phyloP scores from a whole-genome alignment of 2,329 filamentous ascomycete species.

The Paraconiothyrium sp. region DNA sequence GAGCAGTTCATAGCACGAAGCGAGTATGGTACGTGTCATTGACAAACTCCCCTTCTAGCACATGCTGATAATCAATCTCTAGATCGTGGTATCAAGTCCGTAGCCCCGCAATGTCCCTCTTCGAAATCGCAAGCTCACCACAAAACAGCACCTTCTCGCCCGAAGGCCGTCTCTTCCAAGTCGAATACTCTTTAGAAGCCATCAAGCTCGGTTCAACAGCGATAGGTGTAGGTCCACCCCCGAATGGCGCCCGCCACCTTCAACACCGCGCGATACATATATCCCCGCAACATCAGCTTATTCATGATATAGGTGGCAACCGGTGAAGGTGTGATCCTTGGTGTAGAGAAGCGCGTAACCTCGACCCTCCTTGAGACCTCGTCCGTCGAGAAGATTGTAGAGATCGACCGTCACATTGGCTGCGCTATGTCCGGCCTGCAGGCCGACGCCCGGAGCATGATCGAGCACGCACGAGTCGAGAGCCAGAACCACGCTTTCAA shows the following conservation, averaged over 20 bases:
- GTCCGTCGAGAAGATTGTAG: conserved; percentile 99
- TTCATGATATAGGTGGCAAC: conserved; percentile 75
- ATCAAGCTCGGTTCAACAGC: conserved; percentile 99
- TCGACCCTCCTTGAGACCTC: conserved; percentile 96
- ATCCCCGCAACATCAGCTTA: conserved; percentile 24
- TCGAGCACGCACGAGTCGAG: conserved; percentile 98
- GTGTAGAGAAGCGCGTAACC: conserved; percentile 98
- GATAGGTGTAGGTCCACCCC: conserved; percentile 74
- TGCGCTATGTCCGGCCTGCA: conserved; percentile 99
- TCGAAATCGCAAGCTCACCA: conserved; percentile 33
- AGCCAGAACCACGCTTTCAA: conserved; percentile 97
- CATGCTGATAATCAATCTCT: conserved; percentile 29
- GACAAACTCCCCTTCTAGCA: conserved; percentile 16
- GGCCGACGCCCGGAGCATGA: conserved; percentile 96
- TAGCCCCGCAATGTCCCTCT: conserved; percentile 33
- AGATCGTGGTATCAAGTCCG: conserved; percentile 98
- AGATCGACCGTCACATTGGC: conserved; percentile 98
- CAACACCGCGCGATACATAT: not conserved
- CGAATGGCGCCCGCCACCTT: not conserved
- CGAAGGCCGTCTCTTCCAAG: conserved; percentile 99
- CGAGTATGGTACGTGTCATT: conserved; percentile 85
- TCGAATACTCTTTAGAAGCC: conserved; percentile 99
- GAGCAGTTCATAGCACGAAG: conserved; percentile 95
- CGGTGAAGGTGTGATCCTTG: conserved; percentile 91
- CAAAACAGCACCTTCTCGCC: conserved; percentile 91